phyloP scores from a whole-genome alignment of 345 rosid species.

The Camelina laxa region DNA sequence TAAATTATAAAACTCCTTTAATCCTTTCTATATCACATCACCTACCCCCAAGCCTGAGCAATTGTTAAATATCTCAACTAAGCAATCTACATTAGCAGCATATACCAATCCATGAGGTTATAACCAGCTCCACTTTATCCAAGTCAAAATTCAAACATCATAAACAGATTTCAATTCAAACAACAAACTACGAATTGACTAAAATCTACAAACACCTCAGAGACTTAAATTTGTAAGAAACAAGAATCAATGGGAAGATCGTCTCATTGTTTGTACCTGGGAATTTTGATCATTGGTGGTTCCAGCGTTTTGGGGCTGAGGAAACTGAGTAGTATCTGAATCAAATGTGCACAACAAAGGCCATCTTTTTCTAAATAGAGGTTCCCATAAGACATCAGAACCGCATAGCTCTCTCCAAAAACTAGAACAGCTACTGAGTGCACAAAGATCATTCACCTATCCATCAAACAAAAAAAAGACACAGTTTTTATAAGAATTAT shows the following conservation, averaged over 20 bases:
- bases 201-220: not conserved
- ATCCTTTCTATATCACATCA: not conserved
- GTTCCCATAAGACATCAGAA: constrained; percentile 74
- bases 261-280: constrained; percentile 29
- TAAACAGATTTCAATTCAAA: not conserved
- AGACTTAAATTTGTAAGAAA: constrained; percentile 16
- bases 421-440: constrained; percentile 68
- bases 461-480: constrained; percentile 6
- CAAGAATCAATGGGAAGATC: not conserved
- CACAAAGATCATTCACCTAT: constrained; percentile 64
- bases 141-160: not conserved
- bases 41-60: not conserved
- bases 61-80: constrained; percentile 2
- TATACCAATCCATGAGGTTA: not conserved
- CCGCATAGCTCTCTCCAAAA: constrained; percentile 69
- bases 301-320: not conserved
- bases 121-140: not conserved
- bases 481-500: constrained; percentile 11
- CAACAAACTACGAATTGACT: not conserved
- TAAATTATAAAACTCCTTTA: not conserved
- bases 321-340: constrained; percentile 10
- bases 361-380: constrained; percentile 66
- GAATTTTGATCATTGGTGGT: not conserved
- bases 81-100: not conserved
- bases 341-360: constrained; percentile 42